A percentile compares a stretch with the other conserved stretches of the same genome.
phyloP scores from a whole-genome alignment of 2,329 filamentous ascomycete species.

The Fusarium agapanthi region DNA sequence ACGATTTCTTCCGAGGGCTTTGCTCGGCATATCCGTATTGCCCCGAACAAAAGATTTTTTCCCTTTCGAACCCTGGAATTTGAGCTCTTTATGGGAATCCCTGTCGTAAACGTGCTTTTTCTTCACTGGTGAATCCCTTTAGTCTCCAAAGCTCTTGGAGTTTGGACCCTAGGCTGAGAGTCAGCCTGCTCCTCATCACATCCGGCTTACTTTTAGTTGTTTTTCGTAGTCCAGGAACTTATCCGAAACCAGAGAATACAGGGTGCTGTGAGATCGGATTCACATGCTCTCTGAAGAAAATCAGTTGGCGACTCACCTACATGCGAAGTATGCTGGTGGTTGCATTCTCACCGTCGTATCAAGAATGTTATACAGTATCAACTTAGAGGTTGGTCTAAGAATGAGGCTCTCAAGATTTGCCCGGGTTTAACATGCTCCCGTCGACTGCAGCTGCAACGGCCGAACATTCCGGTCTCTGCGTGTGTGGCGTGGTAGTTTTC shows the following conservation, averaged over 20 bases:
- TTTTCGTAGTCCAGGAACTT: not conserved
- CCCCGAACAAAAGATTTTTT: slow-evolving; percentile 15
- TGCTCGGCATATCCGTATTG: slow-evolving; percentile 23
- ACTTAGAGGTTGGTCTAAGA: not conserved
- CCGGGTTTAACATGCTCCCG: slow-evolving; percentile 1
- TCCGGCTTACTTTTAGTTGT: not conserved
- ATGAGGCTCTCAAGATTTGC: slow-evolving; percentile 22
- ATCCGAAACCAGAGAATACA: not conserved
- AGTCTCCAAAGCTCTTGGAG: not conserved
- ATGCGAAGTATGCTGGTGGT: not conserved
- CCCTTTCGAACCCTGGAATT: slow-evolving; percentile 2
- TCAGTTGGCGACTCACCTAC: not conserved
- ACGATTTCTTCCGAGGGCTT: slow-evolving; percentile 32
- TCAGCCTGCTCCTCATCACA: not conserved
- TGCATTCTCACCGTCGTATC: not conserved
- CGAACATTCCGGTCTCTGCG: slow-evolving; percentile 22
- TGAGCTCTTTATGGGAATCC: not conserved
- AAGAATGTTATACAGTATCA: slow-evolving; percentile 1
- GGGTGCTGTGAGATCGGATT: not conserved
- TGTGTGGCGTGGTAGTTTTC: not conserved
- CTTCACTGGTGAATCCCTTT: slow-evolving; percentile 18
- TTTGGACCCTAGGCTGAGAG: slow-evolving; percentile 8
- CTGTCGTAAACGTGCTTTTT: slow-evolving; percentile 25
- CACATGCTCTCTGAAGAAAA: not conserved
- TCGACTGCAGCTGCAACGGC: not conserved